Conservation (phyloP, 1,139 yeast genomes). For the Geotrichum phurueaensis region DNA sequence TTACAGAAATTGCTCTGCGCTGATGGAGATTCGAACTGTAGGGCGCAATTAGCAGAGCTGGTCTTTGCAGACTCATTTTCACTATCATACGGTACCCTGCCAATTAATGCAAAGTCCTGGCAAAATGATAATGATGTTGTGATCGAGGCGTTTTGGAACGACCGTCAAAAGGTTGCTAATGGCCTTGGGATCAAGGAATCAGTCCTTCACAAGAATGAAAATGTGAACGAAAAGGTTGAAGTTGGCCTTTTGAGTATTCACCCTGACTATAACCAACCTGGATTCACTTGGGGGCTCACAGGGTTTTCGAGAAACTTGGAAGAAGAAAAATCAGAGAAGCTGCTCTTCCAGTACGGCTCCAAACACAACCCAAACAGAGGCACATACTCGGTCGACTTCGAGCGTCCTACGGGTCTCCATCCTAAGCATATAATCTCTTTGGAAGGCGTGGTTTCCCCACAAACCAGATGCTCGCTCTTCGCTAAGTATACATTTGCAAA, state of each 20-base stretch:
- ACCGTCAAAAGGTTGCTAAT: slow-evolving; percentile 11
- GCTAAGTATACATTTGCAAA: slow-evolving; percentile 38
- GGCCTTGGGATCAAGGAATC: slow-evolving; percentile 2
- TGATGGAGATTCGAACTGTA: slow-evolving; percentile 1
- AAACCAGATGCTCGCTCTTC: slow-evolving; percentile 37
- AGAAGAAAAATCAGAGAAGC: slow-evolving; percentile 21
- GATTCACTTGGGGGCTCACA: slow-evolving; percentile 24
- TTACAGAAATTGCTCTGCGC: not conserved
- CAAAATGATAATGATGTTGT: slow-evolving; percentile 25
- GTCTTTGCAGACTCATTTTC: slow-evolving; percentile 25
- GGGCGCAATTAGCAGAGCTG: slow-evolving; percentile 15
- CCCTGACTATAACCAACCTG: slow-evolving; percentile 20
- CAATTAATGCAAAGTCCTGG: slow-evolving; percentile 22
- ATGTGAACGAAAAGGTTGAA: slow-evolving; percentile 22
- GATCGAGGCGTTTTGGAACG: slow-evolving; percentile 26
- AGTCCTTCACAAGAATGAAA: not conserved
- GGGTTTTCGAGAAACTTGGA: slow-evolving; percentile 27
- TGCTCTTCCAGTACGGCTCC: slow-evolving; percentile 24
- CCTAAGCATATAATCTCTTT: slow-evolving; percentile 34
- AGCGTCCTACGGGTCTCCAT: slow-evolving; percentile 44
- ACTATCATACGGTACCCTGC: slow-evolving; percentile 25
- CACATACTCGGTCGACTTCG: slow-evolving; percentile 27
- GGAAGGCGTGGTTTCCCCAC: slow-evolving; percentile 20
- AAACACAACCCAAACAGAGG: slow-evolving; percentile 29
- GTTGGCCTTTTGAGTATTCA: slow-evolving; percentile 26